A percentile compares a stretch with the other conserved stretches of the same genome.
Evolutionary conservation across 257 asterid species (phyloP).

Genomic region (Jacaranda mimosifolia): DNA sequence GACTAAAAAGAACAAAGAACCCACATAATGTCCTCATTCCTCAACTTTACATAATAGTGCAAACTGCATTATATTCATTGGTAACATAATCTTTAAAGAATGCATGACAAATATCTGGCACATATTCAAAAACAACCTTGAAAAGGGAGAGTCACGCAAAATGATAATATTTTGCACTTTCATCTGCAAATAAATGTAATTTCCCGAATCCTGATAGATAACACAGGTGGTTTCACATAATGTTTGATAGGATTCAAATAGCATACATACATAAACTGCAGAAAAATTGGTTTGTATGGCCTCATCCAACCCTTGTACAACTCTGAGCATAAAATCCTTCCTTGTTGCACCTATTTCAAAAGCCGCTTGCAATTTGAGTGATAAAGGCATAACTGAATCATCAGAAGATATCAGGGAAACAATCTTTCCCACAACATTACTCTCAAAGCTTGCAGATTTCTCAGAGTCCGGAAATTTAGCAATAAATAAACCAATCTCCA

Average conservation of each 20-base stretch:
- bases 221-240: background rate
- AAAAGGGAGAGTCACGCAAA: conserved; percentile 17
- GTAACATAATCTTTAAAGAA: conserved; percentile 13
- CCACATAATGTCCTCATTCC: conserved; percentile 8
- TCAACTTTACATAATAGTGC: conserved; percentile 14
- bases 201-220: conserved; percentile 6
- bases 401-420: conserved; percentile 65
- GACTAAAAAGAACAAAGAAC: conserved; percentile 9
- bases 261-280: conserved; percentile 72
- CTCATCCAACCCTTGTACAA: conserved; percentile 68
- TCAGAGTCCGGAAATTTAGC: conserved; percentile 61
- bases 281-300: conserved; percentile 66
- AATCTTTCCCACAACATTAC: conserved; percentile 67
- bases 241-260: conserved; percentile 32
- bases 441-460: conserved; percentile 66
- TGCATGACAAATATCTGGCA: background rate
- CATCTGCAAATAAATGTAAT: background rate
- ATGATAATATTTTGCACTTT: conserved; percentile 11
- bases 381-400: conserved; percentile 57
- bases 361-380: conserved; percentile 78
- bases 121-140: conserved; percentile 9
- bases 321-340: conserved; percentile 66
- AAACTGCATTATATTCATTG: conserved; percentile 18
- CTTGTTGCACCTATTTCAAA: conserved; percentile 73
- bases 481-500: conserved; percentile 69